Evolutionary conservation across 2,329 filamentous ascomycete genomes (phyloP), one percentile per base, ranked within the genome.

Genomic region (Thielaviopsis euricoi): DNA sequence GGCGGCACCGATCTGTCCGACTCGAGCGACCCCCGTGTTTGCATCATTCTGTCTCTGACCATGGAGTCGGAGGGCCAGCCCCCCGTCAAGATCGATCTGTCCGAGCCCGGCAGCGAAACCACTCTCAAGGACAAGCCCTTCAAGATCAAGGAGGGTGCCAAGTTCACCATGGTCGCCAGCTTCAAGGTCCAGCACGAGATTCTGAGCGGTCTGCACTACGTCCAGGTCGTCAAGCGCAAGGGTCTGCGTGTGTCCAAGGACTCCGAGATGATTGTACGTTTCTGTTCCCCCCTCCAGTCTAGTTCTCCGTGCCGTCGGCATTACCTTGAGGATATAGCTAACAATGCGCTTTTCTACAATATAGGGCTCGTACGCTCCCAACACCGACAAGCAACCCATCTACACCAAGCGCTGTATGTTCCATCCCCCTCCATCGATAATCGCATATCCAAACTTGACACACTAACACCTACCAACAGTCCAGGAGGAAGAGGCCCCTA

Each of bases 151-250:
- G 93, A 97, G 73, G 89, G 89, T 58, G 82, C 86, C 65, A 86
- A 82, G 65, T 98, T 97, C 76, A 88, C 86, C 72, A 97, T 97
- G 87, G 89, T 87, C 70, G 90, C 86, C 60, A 81, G 82, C 62
- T 98, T 97, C 79, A 86, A 90, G 74, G 93, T 98, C 52, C 89
- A 98, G 77, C 89, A 96, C 71, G 87, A 97, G 73, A 91, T 98
- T 64, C 80, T 97, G 58, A 93, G 87, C 65, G 93, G 93, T 52
- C 74, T 98, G 68, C 94, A 96, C 75, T 98, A 97, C 71, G 81
- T 98, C 59, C 93, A 98, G 74, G 80, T 89, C 48, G 87, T 96
- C 62, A 95, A 93, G 79, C 80, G 90, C 65, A 89, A 89, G 77
- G 87, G 87, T 57, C 79, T 97, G 69, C 82, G 81, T 60, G 82